Percentiles rank a stretch among this genome's conserved stretches.
Evolutionary conservation across 139 green algal genomes (phyloP).

Genomic region (Chlorella sp.): DNA sequence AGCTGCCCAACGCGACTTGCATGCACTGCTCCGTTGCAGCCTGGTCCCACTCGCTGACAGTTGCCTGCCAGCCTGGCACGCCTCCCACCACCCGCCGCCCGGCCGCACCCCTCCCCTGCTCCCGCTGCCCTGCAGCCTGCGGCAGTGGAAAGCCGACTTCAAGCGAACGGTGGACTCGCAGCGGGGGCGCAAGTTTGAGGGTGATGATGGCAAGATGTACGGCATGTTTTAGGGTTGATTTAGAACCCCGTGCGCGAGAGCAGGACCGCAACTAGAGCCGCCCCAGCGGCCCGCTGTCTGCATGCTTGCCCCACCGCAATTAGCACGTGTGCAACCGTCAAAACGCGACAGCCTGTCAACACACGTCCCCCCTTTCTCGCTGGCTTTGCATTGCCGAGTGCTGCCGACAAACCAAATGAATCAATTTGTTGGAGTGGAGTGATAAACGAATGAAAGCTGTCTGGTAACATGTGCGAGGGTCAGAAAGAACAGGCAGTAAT

Average conservation of each 20-base stretch:
- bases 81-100: neutral
- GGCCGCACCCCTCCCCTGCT: neutral
- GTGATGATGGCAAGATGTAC: conserved; percentile 18
- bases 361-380: neutral
- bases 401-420: neutral
- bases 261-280: too few relatives aligned
- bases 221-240: conserved; percentile 2
- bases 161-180: neutral
- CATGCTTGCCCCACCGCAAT: neutral
- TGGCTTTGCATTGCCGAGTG: neutral
- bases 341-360: too few relatives aligned
- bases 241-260: too few relatives aligned
- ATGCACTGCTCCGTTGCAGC: neutral
- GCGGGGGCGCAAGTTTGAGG: conserved; percentile 24
- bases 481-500: neutral
- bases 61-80: neutral
- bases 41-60: neutral
- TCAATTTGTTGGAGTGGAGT: too few relatives aligned
- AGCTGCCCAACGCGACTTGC: neutral
- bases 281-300: neutral
- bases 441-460: neutral
- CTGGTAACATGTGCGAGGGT: neutral
- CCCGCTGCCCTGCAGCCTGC: neutral
- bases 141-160: conserved; percentile 22
- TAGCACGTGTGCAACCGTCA: too few relatives aligned